Conservation (phyloP, 2,329 filamentous ascomycete genomes). For the Fusarium illudens region DNA sequence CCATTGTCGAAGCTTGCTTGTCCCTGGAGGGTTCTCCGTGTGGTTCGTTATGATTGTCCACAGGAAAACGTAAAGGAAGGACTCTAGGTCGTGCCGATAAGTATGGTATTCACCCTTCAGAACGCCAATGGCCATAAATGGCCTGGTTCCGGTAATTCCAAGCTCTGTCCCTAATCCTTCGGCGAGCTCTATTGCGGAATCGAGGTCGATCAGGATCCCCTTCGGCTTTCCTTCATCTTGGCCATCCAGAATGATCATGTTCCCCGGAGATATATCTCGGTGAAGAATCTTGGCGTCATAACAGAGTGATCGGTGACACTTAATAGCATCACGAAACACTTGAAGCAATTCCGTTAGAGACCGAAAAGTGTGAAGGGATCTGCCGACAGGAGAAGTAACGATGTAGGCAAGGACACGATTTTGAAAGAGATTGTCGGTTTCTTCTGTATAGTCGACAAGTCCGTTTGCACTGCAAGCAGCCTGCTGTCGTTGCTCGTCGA, state of each 20-base stretch:
- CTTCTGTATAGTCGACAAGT: constrained; percentile 17
- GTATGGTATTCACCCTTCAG: constrained; percentile 24
- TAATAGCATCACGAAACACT: constrained; percentile 47
- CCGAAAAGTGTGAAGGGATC: constrained; percentile 27
- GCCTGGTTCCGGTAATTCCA: constrained; percentile 35
- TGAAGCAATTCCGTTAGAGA: constrained; percentile 44
- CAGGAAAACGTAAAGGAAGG: constrained; percentile 38
- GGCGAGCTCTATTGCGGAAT: constrained; percentile 20
- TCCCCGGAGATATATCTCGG: constrained; percentile 50
- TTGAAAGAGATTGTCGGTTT: constrained; percentile 18
- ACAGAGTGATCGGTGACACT: constrained; percentile 46
- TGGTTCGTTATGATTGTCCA: constrained; percentile 17
- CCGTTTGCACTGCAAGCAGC: not conserved
- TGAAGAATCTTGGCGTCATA: constrained; percentile 47
- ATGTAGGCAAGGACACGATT: constrained; percentile 32
- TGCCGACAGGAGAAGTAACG: constrained; percentile 33
- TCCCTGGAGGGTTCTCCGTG: not conserved
- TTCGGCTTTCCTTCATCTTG: constrained; percentile 25
- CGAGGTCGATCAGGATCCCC: constrained; percentile 40
- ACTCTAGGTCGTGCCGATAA: constrained; percentile 40
- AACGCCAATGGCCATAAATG: constrained; percentile 39
- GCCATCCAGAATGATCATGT: constrained; percentile 47
- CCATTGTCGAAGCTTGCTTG: not conserved
- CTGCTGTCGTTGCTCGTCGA: constrained; percentile 5
- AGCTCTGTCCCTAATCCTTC: constrained; percentile 7